These are phyloP conservation scores for Aspergillus pseudoterreus DNA, from an alignment of 2,329 filamentous ascomycete genomes.

Conservation along the genomic window DNA sequence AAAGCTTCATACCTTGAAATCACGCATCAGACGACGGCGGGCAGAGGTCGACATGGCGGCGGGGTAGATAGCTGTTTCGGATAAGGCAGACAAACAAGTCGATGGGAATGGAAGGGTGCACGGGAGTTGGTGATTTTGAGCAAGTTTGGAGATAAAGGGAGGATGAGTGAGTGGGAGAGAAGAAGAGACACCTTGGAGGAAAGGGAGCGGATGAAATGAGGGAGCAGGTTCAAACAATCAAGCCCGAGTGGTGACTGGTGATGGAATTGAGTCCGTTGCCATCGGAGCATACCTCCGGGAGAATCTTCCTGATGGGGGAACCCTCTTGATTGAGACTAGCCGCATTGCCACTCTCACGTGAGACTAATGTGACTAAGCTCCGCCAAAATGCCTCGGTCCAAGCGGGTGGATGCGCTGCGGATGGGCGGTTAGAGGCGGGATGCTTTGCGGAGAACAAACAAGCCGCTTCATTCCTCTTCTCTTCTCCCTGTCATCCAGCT, in stretches of 20 bases:
- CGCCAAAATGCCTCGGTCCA: slow-evolving; percentile 23
- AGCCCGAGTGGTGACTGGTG: too few species aligned
- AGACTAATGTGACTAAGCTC: not conserved
- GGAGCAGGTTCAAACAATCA: not conserved
- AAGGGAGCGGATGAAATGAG: not conserved
- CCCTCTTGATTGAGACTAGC: not conserved
- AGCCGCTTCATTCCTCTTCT: slow-evolving; percentile 2
- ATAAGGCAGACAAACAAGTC: not conserved
- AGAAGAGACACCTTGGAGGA: slow-evolving; percentile 1
- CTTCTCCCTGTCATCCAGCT: not conserved
- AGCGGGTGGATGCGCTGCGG: slow-evolving; percentile 11
- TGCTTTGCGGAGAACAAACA: slow-evolving; percentile 12
- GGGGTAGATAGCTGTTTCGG: slow-evolving; percentile 11
- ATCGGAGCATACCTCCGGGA: not conserved
- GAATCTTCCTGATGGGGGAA: not conserved
- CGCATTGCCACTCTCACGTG: not conserved
- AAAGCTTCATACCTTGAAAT: slow-evolving; percentile 77
- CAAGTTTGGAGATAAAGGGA: slow-evolving; percentile 1
- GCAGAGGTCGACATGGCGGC: slow-evolving; percentile 82
- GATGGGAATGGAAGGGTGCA: not conserved
- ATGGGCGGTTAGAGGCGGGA: slow-evolving; percentile 24
- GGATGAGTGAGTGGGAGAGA: slow-evolving; percentile 13
- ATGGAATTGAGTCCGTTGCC: not conserved
- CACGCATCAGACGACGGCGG: slow-evolving; percentile 93
- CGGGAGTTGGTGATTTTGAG: not conserved